Evolutionary conservation across 371 early-diverging fungal genomes (phyloP).

Genomic region (Cokeromyces recurvatus): DNA sequence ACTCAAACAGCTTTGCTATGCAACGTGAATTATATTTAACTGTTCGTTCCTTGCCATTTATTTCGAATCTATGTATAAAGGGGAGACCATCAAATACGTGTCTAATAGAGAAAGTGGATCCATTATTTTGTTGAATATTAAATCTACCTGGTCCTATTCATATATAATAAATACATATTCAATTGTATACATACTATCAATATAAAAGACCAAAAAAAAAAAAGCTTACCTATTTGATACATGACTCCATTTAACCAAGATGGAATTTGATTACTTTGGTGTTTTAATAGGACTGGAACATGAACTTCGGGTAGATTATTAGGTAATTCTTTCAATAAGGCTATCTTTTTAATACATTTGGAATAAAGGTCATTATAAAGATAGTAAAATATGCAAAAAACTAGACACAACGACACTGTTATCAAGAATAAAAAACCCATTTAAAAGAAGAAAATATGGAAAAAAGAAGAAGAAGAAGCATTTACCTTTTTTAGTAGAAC

Average conservation of each 20-base stretch:
- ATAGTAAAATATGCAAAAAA: no score
- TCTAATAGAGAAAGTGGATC: constrained; percentile 18
- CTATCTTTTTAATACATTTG: no score
- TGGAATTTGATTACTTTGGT: constrained; percentile 37
- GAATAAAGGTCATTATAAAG: no score
- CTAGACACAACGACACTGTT: no score
- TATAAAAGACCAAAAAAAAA: no score
- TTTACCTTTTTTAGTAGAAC: no score
- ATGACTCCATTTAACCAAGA: constrained; percentile 37
- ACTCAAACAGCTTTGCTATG: constrained; percentile 17
- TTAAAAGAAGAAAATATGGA: no score
- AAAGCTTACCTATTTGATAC: constrained; percentile 34
- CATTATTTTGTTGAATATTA: constrained; percentile 23
- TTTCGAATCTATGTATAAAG: constrained; percentile 33
- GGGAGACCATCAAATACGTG: constrained; percentile 45
- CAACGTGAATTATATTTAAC: constrained; percentile 30
- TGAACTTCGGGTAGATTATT: constrained; percentile 35
- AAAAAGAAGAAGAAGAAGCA: no score
- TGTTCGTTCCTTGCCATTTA: constrained; percentile 16
- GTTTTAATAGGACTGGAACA: constrained; percentile 22
- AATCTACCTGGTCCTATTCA: constrained; percentile 33
- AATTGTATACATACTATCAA: no score
- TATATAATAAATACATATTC: background rate
- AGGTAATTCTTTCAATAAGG: no score
- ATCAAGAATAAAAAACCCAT: no score